These are phyloP conservation scores for Carex parvula DNA, from an alignment of 176 grass and related monocot species.

Conservation along the genomic window DNA sequence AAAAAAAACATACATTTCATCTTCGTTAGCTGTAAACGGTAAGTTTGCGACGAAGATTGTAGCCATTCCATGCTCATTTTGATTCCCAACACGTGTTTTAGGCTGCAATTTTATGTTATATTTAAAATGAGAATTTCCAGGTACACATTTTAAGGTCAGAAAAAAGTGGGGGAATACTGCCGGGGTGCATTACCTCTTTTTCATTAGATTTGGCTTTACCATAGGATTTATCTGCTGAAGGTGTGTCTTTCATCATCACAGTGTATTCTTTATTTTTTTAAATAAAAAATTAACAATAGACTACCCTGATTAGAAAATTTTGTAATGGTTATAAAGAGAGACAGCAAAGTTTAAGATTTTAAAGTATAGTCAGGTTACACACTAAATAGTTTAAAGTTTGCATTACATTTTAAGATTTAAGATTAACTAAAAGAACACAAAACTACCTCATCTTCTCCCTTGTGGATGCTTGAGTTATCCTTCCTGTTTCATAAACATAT, in stretches of 20 bases:
- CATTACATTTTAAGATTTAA: too few species aligned
- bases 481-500: conserved; percentile 35
- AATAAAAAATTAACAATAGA: too few species aligned
- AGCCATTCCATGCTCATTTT: neutral
- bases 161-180: neutral
- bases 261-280: too few species aligned
- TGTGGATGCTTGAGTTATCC: conserved; percentile 49
- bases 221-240: too few species aligned
- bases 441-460: conserved; percentile 50
- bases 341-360: too few species aligned
- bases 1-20: neutral
- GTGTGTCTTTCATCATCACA: too few species aligned
- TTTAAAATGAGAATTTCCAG: neutral
- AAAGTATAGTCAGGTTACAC: too few species aligned
- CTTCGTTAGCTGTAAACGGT: neutral
- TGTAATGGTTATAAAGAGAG: too few species aligned
- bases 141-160: neutral
- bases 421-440: neutral
- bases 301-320: too few species aligned
- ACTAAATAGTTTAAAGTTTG: too few species aligned
- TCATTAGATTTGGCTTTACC: too few species aligned
- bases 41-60: conserved; percentile 4
- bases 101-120: neutral
- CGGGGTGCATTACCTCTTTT: too few species aligned
- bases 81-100: neutral